Evolutionary conservation across 352 stramenopile species (phyloP).

Genomic region (Pythium grandisporangium): DNA sequence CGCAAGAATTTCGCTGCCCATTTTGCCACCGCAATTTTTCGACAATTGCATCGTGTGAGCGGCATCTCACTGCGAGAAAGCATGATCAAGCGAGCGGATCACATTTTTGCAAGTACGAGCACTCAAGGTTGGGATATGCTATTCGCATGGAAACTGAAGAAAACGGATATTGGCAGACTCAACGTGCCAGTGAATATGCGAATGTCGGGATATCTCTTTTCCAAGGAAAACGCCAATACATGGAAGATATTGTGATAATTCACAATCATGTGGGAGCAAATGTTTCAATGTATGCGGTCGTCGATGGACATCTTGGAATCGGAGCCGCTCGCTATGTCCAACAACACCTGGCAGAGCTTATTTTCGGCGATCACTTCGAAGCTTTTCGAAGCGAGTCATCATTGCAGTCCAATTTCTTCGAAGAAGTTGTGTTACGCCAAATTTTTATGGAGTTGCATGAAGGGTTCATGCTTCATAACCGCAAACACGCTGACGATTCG

Average conservation of each 20-base stretch:
- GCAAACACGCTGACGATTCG: conserved; percentile 8
- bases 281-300: conserved; percentile 90
- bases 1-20: conserved; percentile 39
- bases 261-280: neutral
- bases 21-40: conserved; percentile 55
- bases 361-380: neutral
- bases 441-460: conserved; percentile 66
- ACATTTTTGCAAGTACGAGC: conserved; percentile 56
- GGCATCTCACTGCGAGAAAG: conserved; percentile 38
- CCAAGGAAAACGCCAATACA: conserved; percentile 89
- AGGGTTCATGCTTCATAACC: neutral
- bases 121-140: no score
- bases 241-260: conserved; percentile 84
- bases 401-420: no score
- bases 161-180: no score
- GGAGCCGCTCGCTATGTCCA: conserved; percentile 78
- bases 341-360: neutral
- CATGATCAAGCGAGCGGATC: conserved; percentile 18
- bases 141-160: no score
- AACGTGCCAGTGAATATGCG: no score
- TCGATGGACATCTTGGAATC: conserved; percentile 92
- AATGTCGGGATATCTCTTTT: conserved; percentile 53
- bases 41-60: conserved; percentile 48
- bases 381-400: conserved; percentile 3
- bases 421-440: conserved; percentile 54